A percentile compares a stretch with the other conserved stretches of the same genome.
These are phyloP conservation scores for Trichoderma breve DNA, from an alignment of 2,329 filamentous ascomycete species.

Conservation along the genomic window DNA sequence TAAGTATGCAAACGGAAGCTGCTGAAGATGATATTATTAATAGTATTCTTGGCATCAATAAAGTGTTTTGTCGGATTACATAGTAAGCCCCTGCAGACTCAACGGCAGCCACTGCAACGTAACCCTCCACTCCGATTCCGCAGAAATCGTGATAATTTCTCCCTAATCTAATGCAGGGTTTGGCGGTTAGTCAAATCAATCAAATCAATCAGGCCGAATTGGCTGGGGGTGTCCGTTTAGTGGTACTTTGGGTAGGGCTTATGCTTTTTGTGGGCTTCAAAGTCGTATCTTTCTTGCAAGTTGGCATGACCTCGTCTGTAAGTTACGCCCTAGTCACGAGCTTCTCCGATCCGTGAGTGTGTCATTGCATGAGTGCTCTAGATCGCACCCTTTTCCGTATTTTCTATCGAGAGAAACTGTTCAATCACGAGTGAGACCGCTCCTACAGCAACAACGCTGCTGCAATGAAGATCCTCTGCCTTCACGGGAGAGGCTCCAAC, in stretches of 20 bases:
- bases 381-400: neutral
- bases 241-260: neutral
- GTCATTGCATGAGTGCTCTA: neutral
- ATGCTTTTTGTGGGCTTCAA: neutral
- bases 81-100: neutral
- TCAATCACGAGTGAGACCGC: neutral
- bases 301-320: neutral
- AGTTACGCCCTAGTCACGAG: neutral
- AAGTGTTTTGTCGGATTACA: neutral
- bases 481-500: slow-evolving; percentile 16
- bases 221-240: neutral
- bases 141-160: neutral
- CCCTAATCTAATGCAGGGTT: neutral
- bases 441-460: neutral
- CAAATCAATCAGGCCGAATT: neutral
- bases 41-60: neutral
- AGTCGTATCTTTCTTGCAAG: neutral
- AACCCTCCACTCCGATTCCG: neutral
- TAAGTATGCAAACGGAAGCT: neutral
- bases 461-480: slow-evolving; percentile 24
- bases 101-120: neutral
- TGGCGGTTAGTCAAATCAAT: neutral
- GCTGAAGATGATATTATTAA: neutral
- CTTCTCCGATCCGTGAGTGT: neutral
- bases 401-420: neutral